Conservation (phyloP, 164 flowering plant species). For the Liquidambar formosana region DNA sequence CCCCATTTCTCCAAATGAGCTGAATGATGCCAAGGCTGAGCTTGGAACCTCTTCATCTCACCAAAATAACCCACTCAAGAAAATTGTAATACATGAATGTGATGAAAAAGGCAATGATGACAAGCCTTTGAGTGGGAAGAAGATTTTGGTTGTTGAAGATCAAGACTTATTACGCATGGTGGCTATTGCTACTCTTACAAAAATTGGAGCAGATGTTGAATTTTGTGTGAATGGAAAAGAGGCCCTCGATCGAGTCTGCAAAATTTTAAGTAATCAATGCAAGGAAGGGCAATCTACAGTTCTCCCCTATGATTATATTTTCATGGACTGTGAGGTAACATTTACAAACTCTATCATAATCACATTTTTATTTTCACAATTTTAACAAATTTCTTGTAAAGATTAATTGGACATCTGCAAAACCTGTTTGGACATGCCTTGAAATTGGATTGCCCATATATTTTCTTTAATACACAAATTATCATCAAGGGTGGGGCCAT, state of each 20-base stretch:
- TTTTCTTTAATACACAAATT: no score
- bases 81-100: slow-evolving; percentile 5
- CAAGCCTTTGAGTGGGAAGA: slow-evolving; percentile 49
- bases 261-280: slow-evolving; percentile 24
- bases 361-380: no score
- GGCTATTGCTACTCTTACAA: slow-evolving; percentile 14
- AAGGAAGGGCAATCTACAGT: neutral
- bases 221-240: slow-evolving; percentile 53
- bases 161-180: slow-evolving; percentile 16
- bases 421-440: no score
- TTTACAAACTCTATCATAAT: neutral
- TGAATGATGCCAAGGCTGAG: neutral
- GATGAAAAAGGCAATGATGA: neutral
- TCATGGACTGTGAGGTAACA: slow-evolving; percentile 76
- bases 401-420: no score
- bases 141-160: slow-evolving; percentile 67
- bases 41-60: no score
- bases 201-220: slow-evolving; percentile 48
- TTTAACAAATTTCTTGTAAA: no score
- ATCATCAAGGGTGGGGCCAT: no score
- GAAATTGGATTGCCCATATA: no score
- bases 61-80: no score
- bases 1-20: neutral
- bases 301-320: slow-evolving; percentile 46
- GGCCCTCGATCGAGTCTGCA: slow-evolving; percentile 28